A percentile compares a stretch with the other conserved stretches of the same genome.
Conservation (phyloP, 2,329 filamentous ascomycete species). For the Tolypocladium amazonense region DNA sequence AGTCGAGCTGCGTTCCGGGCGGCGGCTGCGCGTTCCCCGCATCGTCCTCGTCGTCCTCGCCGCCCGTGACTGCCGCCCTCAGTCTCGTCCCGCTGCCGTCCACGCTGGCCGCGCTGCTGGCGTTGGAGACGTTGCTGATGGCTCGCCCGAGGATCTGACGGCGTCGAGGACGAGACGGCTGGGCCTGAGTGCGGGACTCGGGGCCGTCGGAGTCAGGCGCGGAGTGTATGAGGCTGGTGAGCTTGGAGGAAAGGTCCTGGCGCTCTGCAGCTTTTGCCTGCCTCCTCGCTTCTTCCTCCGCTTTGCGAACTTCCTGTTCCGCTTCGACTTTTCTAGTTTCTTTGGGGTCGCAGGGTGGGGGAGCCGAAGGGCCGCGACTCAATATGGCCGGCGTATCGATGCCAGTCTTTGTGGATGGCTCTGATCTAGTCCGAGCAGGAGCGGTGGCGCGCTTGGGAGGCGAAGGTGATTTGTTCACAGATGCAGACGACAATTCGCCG, state of each 20-base stretch:
- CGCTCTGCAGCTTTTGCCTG: conserved; percentile 25
- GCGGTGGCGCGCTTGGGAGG: conserved; percentile 14
- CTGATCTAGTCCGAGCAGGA: conserved; percentile 24
- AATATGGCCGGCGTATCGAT: conserved; percentile 2
- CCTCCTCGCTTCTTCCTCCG: conserved; percentile 9
- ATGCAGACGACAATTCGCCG: conserved; percentile 27
- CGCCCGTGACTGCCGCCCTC: background rate
- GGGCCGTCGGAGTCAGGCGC: conserved; percentile 4
- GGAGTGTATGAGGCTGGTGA: conserved; percentile 31
- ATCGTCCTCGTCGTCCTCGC: conserved; percentile 9
- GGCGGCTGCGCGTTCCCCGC: conserved; percentile 20
- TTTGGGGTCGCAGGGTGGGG: conserved; percentile 1
- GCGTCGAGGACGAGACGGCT: conserved; percentile 18
- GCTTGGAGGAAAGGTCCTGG: conserved; percentile 28
- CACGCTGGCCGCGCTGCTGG: conserved; percentile 33
- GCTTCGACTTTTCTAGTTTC: conserved; percentile 4
- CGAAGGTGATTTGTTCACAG: conserved; percentile 30
- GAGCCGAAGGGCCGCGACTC: conserved; percentile 4
- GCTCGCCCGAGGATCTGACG: conserved; percentile 48
- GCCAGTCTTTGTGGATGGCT: conserved; percentile 15
- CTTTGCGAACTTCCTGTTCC: conserved; percentile 3
- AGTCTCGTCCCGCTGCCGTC: conserved; percentile 15
- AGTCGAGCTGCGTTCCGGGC: conserved; percentile 41
- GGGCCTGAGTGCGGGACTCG: conserved; percentile 4
- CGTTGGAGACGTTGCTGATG: conserved; percentile 44